Base-by-base conservation (phyloP, 768 basidiomycete species). In the Udeniomyces megalosporus region DNA sequence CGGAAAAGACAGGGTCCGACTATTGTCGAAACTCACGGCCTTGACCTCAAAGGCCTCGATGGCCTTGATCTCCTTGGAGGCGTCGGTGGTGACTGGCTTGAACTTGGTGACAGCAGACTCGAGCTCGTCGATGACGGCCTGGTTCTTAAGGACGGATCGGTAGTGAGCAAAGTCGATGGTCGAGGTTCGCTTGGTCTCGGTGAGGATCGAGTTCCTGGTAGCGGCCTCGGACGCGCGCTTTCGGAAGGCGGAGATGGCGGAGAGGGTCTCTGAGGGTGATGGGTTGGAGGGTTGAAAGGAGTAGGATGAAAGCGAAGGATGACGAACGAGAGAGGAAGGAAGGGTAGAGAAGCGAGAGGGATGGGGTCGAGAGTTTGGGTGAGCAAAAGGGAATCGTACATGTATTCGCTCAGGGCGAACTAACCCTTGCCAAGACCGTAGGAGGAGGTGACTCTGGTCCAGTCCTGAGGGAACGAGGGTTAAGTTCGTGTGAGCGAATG, bases 11-110 rank as follows among this genome's bases (percentile, higher is more conserved):
- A 24, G 14, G 45, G 17, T 8, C 38, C 38, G 24, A 38, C 47
- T 47, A 3, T 8, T 20, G 10, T 38, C 22, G 22, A 49, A n/a
- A 78, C 85, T 68, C 68, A 96, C 93, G 66, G 95, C 95, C 77
- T 92, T 95, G 65, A 82, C 79, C 80, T 97, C 88, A 74, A 99
- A 99, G 54, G 88, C 84, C 72, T 93, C 90, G 69, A 99, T 95
- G 49, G 88, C 90, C 76, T 90, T 93, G 75, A 95, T 73, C 75
- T 92, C 88, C 58, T 86, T 79, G 69, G 75, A 76, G 62, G 91
- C 86, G 71, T 99, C 93, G 75, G 96, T 96, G 2, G 88, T 85
- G 57, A 89, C 84, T 38, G 95, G 88, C 77, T 93, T 95, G 80
- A 95, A 97, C 35, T 82, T 81, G 65, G 79, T 83, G 69, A 95